These are phyloP conservation scores for Podospora sp. DNA, from an alignment of 495 filamentous ascomycete species.

Conservation along the genomic window DNA sequence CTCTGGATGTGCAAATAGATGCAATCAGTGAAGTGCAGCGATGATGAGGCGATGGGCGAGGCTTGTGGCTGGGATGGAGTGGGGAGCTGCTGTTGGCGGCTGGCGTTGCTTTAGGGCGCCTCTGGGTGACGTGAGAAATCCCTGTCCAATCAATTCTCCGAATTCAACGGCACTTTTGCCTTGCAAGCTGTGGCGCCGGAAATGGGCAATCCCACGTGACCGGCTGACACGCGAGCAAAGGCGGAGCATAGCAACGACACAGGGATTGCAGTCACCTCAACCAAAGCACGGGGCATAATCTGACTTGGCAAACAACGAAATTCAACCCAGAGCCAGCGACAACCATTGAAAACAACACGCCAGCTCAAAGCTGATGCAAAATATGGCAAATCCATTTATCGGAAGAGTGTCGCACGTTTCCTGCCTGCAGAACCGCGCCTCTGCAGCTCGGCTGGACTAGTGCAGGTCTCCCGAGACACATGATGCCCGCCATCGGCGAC, in stretches of 20 bases:
- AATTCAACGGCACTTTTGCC: conserved; percentile 25
- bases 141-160: conserved; percentile 37
- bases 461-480: not conserved
- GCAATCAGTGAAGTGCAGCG: conserved; percentile 1
- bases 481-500: not conserved
- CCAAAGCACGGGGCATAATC: not conserved
- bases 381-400: too few species aligned
- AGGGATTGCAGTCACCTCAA: not conserved
- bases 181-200: conserved; percentile 4
- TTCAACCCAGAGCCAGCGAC: not conserved
- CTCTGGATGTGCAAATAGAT: conserved; percentile 1
- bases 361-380: too few species aligned
- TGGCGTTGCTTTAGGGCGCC: not conserved
- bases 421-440: not conserved
- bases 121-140: conserved; percentile 17
- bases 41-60: conserved; percentile 8
- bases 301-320: not conserved
- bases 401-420: not conserved
- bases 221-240: not conserved
- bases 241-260: not conserved
- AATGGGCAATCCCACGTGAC: conserved; percentile 16
- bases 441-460: not conserved
- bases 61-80: conserved; percentile 10
- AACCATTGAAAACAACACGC: not conserved
- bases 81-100: conserved; percentile 6